Evolutionary conservation across 495 filamentous ascomycete genomes (phyloP).

Genomic region (Echria macrotheca): DNA sequence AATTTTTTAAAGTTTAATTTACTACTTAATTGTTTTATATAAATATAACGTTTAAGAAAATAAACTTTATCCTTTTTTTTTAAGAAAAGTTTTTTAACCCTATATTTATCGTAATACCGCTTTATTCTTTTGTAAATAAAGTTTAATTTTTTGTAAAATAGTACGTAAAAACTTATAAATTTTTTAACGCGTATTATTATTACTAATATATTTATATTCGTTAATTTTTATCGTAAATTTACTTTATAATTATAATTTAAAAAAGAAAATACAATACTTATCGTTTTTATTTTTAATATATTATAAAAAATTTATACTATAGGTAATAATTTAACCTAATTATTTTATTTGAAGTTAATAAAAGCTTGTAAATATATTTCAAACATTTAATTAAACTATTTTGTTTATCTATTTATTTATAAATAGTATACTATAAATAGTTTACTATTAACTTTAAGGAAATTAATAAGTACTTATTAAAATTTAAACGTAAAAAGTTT

Average conservation of each 20-base stretch:
- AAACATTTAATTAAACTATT: slow-evolving; percentile 1
- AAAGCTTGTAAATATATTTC: neutral
- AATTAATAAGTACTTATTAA: neutral
- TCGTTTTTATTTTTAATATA: neutral
- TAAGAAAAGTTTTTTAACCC: neutral
- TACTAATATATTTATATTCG: neutral
- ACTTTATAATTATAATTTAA: neutral
- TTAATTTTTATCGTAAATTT: neutral
- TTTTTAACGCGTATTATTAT: neutral
- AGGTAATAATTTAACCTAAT: slow-evolving; percentile 1
- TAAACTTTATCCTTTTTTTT: neutral
- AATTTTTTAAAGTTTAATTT: neutral
- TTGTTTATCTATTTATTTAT: neutral
- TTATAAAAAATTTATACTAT: slow-evolving; percentile 4
- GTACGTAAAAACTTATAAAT: neutral
- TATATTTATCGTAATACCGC: neutral
- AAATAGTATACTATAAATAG: neutral
- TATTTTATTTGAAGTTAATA: slow-evolving; percentile 7
- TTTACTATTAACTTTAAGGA: neutral
- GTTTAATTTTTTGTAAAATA: neutral
- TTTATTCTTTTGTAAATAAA: neutral
- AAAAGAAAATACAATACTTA: neutral
- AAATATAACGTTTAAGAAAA: neutral
- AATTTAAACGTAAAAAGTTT: neutral
- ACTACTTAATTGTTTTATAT: neutral